Evolutionary conservation across 148 eudicot genomes (phyloP).

Genomic region (Rhododendron simsii): DNA sequence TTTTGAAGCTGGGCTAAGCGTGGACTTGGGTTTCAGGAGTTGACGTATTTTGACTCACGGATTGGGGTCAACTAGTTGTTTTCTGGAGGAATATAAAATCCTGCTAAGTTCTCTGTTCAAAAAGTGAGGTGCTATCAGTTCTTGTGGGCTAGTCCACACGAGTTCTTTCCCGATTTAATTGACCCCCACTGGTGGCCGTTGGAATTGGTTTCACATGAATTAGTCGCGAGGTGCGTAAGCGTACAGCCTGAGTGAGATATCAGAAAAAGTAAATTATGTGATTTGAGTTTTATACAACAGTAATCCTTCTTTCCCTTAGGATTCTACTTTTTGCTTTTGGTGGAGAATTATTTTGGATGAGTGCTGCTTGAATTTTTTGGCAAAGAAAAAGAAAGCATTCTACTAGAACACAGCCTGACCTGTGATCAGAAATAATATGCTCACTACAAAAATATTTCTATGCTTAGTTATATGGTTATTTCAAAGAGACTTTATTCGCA

Average conservation of each 20-base stretch:
- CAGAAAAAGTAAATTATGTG: background rate
- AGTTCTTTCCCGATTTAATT: background rate
- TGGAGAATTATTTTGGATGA: background rate
- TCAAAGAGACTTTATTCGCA: background rate
- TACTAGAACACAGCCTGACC: background rate
- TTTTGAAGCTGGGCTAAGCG: background rate
- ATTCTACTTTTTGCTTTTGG: background rate
- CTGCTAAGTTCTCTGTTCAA: background rate
- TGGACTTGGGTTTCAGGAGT: background rate
- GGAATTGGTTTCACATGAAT: background rate
- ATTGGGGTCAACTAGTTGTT: constrained; percentile 4
- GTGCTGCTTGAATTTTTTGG: background rate
- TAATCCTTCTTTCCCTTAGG: background rate
- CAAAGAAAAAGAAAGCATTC: background rate
- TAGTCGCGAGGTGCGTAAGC: background rate
- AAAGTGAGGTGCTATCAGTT: background rate
- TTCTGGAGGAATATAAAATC: background rate
- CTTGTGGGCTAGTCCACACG: background rate
- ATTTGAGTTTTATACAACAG: background rate
- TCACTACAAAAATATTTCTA: too few relatives aligned
- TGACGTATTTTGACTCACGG: background rate
- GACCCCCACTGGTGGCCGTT: background rate
- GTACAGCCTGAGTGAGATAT: background rate
- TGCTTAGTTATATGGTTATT: background rate
- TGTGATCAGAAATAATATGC: too few relatives aligned